Base-by-base conservation (phyloP, 1,284 basidiomycete genomes). In the Mrakiaceae sp. region DNA sequence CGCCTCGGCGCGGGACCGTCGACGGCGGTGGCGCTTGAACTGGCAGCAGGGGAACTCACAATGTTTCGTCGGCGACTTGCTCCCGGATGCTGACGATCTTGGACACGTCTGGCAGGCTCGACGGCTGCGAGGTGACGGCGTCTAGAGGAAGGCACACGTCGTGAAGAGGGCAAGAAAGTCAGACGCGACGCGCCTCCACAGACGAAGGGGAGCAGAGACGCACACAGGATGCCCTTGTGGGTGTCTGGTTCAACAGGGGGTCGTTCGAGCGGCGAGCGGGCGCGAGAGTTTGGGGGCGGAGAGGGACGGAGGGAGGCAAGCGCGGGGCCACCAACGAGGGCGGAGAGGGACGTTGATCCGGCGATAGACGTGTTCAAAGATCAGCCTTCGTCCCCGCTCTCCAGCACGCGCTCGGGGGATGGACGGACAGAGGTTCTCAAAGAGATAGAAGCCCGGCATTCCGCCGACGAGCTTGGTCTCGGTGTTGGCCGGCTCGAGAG, bases 191-290 rank as follows among this genome's bases (percentile, higher is more conserved):
- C 27, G 5, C 40, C 9, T 43, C 9, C 16, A 9, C 2, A 40
- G 10, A 4, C 44, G 9, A 47, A 49, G 46, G 16, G 16, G 14
- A 4, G 10, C 42, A 46, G 43, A 7, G 42, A 64, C 63, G 40
- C 11, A 65, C 64, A 65, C n/a, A 65, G 48, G 9, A 58, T 48
- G 27, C 64, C 64, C 16, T 62, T 49, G 42, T 56, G 42, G 7
- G 53, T 53, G 16, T 57, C 61, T 62, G 55, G 12, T 55, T 27
- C 27, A 27, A 27, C 27, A 27, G 27, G 27, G 27, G 27, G 27
- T 27, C 27, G 27, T 27, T 27, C 27, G 27, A 27, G 27, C 27
- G 27, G 27, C 27, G 27, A 27, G 27, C 27, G 27, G 27, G 27
- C 27, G 27, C 27, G 27, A 27, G 27, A 27, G 27, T 27, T 27